Evolutionary conservation across 495 filamentous ascomycete genomes (phyloP).

Genomic region (Aspergillus nidulans): DNA sequence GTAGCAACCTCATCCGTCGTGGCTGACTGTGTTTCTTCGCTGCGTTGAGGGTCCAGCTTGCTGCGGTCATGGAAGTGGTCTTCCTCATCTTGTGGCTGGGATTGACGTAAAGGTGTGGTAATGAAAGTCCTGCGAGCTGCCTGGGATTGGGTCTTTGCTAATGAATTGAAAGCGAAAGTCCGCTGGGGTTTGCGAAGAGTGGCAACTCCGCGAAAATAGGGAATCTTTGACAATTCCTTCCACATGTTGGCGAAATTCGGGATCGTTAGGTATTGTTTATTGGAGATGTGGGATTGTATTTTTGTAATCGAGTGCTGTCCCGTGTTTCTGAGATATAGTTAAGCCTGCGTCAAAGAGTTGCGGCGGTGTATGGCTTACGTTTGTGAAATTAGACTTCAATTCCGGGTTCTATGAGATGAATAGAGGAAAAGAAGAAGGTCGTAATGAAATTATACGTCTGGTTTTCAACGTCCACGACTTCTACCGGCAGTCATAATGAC

Average conservation of each 20-base stretch:
- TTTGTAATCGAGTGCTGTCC: neutral
- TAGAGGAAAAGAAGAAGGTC: neutral
- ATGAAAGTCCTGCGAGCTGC: constrained; percentile 6
- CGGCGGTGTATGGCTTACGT: neutral
- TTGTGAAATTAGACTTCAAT: neutral
- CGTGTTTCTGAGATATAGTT: neutral
- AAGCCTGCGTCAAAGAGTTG: too few species aligned
- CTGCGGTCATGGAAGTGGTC: constrained; percentile 51
- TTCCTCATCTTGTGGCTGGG: constrained; percentile 19
- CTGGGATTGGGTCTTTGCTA: neutral
- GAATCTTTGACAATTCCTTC: neutral
- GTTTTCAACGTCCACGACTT: neutral
- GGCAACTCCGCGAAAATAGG: neutral
- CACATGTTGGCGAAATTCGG: neutral
- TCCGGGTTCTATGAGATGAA: neutral
- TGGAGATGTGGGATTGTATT: neutral
- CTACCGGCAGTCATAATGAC: constrained; percentile 31
- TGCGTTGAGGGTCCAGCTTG: constrained; percentile 47
- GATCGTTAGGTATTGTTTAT: too few species aligned
- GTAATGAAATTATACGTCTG: neutral
- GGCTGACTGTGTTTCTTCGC: constrained; percentile 55
- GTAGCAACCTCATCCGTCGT: constrained; percentile 51
- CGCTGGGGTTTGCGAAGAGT: neutral
- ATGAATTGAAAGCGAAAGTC: neutral
- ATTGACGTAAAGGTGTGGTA: neutral